Base-by-base conservation (phyloP, 345 rosid species). In the Euphorbia pulcherrima region DNA sequence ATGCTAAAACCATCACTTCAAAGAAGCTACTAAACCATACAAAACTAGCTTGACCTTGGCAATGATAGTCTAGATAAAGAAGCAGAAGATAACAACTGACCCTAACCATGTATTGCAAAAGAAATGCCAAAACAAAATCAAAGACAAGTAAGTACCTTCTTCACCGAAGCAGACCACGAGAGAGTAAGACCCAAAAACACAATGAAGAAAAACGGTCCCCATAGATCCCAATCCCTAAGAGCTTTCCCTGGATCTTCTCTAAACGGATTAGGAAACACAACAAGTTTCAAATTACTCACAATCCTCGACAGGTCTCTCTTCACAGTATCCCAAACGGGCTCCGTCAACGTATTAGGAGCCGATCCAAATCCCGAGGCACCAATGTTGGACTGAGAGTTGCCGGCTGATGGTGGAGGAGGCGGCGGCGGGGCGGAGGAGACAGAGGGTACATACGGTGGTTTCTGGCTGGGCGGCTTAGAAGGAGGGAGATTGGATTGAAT, bases 181-280 rank as follows among this genome's bases (percentile, higher is more conserved):
- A 95, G 96, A 52, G 84, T 75, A 41, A 95, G 99, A 0, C 99
- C 99, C 64, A 90, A 72, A 72, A 92, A 92, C 35, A 95, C 97
- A 28, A 95, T 88, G 68, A 92, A 92, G 87, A 95, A 95, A 71
- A 92, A 95, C 0, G 97, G 99, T 4, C 99, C 96, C 97, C 99
- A 94, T 0, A 94, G 88, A 87, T 92, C 99, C 99, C 99, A 95
- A 81, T 95, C 97, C 73, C 97, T 79, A 75, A 95, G 80, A 3
- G 97, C 97, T 81, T 95, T 92, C 12, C 97, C 99, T 1, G 97
- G 99, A 83, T 95, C 97, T 21, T 95, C 97, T 16, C 97, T 82
- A 59, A 71, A 84, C 16, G 97, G 97, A 68, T 92, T 95, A 0
- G 99, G 97, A 56, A 95, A 88, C 70, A 95, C 99, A 28, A 92